phyloP scores from a whole-genome alignment of 78 protist species.

The Salpingoeca rosetta region DNA sequence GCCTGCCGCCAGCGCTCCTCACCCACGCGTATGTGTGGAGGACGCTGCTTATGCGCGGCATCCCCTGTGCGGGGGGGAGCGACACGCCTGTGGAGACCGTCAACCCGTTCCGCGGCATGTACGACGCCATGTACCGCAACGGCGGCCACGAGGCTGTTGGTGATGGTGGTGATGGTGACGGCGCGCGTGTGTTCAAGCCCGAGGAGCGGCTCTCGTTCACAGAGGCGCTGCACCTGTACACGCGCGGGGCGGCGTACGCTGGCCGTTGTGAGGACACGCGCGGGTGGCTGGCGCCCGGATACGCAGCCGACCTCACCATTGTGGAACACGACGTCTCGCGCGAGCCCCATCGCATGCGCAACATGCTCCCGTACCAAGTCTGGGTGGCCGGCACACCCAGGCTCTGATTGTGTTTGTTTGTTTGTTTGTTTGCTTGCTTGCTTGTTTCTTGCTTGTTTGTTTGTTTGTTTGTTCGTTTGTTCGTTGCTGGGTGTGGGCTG shows the following conservation, averaged over 20 bases:
- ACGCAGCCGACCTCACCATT: background rate
- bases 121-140: slow-evolving; percentile 1
- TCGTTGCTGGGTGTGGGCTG: too few species aligned
- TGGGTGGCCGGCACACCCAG: too few species aligned
- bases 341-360: too few species aligned
- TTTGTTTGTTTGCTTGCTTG: too few species aligned
- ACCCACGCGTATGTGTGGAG: background rate
- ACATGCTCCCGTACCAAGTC: too few species aligned
- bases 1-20: background rate
- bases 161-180: too few species aligned
- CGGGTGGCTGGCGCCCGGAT: background rate
- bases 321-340: too few species aligned
- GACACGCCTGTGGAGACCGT: background rate
- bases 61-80: background rate
- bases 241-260: background rate
- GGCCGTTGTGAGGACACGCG: background rate
- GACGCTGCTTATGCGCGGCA: background rate
- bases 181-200: background rate
- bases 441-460: too few species aligned
- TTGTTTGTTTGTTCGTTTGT: too few species aligned
- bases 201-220: background rate
- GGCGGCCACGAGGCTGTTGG: background rate
- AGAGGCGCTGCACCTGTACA: slow-evolving; percentile 1
- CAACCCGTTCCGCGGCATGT: background rate
- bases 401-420: too few species aligned